Evolutionary conservation across 148 eudicot species (phyloP).

Genomic region (Cornus kousa): DNA sequence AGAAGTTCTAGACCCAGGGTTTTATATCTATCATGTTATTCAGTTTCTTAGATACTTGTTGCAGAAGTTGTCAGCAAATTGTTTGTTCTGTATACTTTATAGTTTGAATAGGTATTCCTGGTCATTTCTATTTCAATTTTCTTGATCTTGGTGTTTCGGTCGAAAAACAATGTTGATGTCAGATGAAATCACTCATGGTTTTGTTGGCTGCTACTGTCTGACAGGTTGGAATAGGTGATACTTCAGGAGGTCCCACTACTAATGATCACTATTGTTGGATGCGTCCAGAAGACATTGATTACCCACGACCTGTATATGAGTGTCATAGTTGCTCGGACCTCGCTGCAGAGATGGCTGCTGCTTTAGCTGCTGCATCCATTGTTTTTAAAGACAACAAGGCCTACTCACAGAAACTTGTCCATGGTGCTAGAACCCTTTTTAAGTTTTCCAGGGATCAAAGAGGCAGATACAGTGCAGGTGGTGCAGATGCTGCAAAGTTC

Average conservation of each 20-base stretch:
- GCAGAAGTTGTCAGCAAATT: too few species aligned
- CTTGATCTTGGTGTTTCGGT: too few species aligned
- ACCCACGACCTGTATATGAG: conserved; percentile 49
- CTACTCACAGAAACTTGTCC: conserved; percentile 84
- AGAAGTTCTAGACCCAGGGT: too few species aligned
- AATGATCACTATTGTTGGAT: conserved; percentile 94
- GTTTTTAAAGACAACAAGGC: conserved; percentile 88
- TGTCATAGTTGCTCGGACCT: conserved; percentile 79
- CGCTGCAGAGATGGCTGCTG: conserved; percentile 91
- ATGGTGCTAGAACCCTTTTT: conserved; percentile 73
- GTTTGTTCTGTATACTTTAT: too few species aligned
- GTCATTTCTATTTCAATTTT: too few species aligned
- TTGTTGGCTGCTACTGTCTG: neutral
- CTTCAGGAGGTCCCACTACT: conserved; percentile 61
- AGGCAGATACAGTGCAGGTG: conserved; percentile 70
- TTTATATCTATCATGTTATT: too few species aligned
- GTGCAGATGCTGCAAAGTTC: conserved; percentile 55
- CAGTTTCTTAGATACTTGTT: too few species aligned
- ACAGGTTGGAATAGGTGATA: conserved; percentile 81
- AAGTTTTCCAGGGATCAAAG: conserved; percentile 68
- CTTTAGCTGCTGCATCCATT: conserved; percentile 85
- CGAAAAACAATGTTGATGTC: too few species aligned
- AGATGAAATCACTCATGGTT: neutral
- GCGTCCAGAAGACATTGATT: conserved; percentile 91
- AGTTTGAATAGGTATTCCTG: too few species aligned